Conservation (phyloP, 2,329 filamentous ascomycete genomes). For the Teratosphaeria zuluensis region DNA sequence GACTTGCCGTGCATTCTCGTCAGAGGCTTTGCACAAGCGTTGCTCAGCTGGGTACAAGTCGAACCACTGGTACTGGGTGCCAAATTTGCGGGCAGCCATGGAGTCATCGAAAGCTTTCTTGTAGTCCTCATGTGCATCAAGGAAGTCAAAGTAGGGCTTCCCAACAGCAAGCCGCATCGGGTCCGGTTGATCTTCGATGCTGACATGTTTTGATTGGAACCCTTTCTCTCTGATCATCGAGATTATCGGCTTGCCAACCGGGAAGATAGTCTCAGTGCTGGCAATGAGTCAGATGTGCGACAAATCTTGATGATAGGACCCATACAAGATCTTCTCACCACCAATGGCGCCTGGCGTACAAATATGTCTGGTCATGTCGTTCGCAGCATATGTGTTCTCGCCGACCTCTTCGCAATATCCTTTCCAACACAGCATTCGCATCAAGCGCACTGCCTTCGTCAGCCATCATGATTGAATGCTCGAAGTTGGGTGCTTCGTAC, state of each 20-base stretch:
- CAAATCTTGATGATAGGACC: background rate
- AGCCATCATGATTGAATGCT: background rate
- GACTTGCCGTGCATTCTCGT: constrained; percentile 1
- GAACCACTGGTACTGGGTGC: constrained; percentile 1
- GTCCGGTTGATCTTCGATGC: background rate
- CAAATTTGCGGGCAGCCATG: constrained; percentile 4
- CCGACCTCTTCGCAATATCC: background rate
- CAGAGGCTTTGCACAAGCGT: background rate
- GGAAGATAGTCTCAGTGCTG: background rate
- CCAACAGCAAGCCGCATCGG: constrained; percentile 2
- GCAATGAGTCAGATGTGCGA: background rate
- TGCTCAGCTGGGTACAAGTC: constrained; percentile 1
- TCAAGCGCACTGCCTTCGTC: background rate
- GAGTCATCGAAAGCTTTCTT: constrained; percentile 9
- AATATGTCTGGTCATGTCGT: background rate
- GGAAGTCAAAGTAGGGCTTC: background rate
- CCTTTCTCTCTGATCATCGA: background rate
- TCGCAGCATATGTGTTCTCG: constrained; percentile 1
- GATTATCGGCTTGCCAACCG: background rate
- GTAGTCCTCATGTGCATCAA: constrained; percentile 4
- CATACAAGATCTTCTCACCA: background rate
- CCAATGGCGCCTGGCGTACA: background rate
- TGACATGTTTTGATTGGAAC: background rate
- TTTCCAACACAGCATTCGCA: constrained; percentile 1
- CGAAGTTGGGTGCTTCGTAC: background rate